Evolutionary conservation across 345 rosid genomes (phyloP).

Genomic region (Fremontodendron californicum): DNA sequence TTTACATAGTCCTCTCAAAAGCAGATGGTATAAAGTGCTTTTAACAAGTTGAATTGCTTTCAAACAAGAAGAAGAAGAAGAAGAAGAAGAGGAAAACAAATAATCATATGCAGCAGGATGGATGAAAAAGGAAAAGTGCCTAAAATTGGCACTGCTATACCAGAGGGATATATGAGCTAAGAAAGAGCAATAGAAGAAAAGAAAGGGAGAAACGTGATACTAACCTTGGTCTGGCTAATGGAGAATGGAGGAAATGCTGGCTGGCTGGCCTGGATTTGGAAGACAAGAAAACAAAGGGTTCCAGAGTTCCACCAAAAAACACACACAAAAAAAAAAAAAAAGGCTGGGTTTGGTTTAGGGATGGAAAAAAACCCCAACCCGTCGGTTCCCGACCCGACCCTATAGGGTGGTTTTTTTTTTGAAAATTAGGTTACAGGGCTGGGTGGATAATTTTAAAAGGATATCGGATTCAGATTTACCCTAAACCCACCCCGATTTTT

Average conservation of each 20-base stretch:
- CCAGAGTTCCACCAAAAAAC: too few species aligned
- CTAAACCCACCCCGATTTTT: too few species aligned
- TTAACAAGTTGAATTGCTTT: background rate
- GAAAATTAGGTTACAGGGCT: too few species aligned
- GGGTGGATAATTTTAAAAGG: too few species aligned
- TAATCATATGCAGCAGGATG: background rate
- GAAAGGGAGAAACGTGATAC: background rate
- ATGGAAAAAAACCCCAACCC: too few species aligned
- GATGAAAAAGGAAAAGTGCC: too few species aligned
- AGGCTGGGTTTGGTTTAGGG: too few species aligned
- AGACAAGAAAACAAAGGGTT: background rate
- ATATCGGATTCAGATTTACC: too few species aligned
- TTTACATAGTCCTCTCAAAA: background rate
- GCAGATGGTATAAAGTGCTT: background rate
- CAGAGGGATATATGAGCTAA: background rate
- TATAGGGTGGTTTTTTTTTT: too few species aligned
- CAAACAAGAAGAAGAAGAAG: background rate
- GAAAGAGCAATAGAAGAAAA: background rate
- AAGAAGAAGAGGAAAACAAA: too few species aligned
- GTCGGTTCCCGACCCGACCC: too few species aligned
- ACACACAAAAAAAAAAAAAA: too few species aligned
- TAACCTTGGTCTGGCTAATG: background rate
- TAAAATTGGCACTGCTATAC: background rate
- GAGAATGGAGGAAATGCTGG: background rate
- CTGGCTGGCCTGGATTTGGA: background rate